Base-by-base conservation (phyloP, 306 rosid species). In the Lathyrus oleraceus region DNA sequence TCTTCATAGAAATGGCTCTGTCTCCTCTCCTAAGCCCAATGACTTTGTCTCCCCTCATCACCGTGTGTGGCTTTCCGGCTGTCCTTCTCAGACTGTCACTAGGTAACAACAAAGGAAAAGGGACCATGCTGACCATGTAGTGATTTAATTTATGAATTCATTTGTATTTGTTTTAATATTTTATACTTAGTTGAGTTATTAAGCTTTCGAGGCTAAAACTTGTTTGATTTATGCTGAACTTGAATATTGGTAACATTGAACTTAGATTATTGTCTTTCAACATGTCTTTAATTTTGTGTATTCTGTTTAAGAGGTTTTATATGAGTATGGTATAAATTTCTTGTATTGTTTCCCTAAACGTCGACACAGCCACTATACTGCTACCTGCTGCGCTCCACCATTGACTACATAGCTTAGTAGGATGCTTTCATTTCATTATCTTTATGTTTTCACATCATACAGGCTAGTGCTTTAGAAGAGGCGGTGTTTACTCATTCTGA, bases 381-480 rank as follows among this genome's bases (percentile, higher is more conserved):
- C 63, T 57, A 57, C 11, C 5, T 13, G 20, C 63, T 28, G 11
- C 5, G 3, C 40, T 57, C 63, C 20, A 28, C 40, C 20, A 57
- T 25, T 28, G 20, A 28, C 20, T 27, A 28, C 63, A 57, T 67
- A 8, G 30, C 27, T 9, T 51, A 1, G 12, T 61, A 12, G 42
- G 53, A n/a, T 45, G 53, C 76, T 67, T 69, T 68, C 43, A 53
- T 62, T 54, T 66, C 23, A 44, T 43, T 63, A 15, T 57, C 73
- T 7, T 30, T 36, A 13, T 59, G 45, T n/a, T 73, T 75, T 73
- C 67, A 43, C 71, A 15, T 69, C 27, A 43, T 38, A 71, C 81
- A 93, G 97, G 92, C 99, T 54, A 83, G 94, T 78, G 97, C 99
- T 61, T 79, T 88, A 48, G 95, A 87, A 75, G 99, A 89, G 54